Percentiles rank a stretch among this genome's conserved stretches.
Conservation (phyloP, 108 stramenopile species). For the Cyclotella sp. region DNA sequence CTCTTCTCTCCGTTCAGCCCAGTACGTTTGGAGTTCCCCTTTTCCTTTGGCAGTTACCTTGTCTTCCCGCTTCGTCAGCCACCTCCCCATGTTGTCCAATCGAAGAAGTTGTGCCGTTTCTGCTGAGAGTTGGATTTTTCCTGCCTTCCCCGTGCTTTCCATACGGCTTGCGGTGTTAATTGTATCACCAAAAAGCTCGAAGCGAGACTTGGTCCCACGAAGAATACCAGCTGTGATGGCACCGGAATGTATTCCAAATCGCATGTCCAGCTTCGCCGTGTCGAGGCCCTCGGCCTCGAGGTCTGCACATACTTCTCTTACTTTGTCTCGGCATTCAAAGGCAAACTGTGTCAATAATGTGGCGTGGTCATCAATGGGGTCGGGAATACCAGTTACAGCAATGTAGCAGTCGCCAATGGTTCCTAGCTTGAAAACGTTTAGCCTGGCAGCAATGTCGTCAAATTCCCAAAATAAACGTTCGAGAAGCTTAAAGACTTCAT, state of each 20-base stretch:
- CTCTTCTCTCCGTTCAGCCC: slow-evolving; percentile 43
- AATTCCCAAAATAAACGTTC: slow-evolving; percentile 67
- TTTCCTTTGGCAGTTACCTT: slow-evolving; percentile 60
- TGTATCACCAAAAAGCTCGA: slow-evolving; percentile 67
- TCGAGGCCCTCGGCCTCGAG: slow-evolving; percentile 63
- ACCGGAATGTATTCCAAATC: slow-evolving; percentile 66
- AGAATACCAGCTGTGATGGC: slow-evolving; percentile 68
- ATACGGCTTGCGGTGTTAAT: slow-evolving; percentile 68
- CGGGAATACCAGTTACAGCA: slow-evolving; percentile 65
- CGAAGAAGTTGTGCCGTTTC: slow-evolving; percentile 56
- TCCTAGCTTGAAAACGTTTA: slow-evolving; percentile 53
- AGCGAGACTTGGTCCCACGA: slow-evolving; percentile 63
- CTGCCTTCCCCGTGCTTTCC: slow-evolving; percentile 59
- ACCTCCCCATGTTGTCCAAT: slow-evolving; percentile 35
- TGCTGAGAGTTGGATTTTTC: slow-evolving; percentile 66
- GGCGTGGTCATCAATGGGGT: slow-evolving; percentile 62
- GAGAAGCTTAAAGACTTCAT: slow-evolving; percentile 61
- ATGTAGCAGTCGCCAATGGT: slow-evolving; percentile 70
- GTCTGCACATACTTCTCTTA: slow-evolving; percentile 43
- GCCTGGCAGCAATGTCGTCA: slow-evolving; percentile 49
- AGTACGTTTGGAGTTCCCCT: slow-evolving; percentile 63
- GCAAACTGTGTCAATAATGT: slow-evolving; percentile 53
- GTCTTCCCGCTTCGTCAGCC: slow-evolving; percentile 57
- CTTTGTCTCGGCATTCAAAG: slow-evolving; percentile 46
- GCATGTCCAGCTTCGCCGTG: slow-evolving; percentile 57